Base-by-base conservation (phyloP, 345 rosid genomes). In the Dimocarpus longan region DNA sequence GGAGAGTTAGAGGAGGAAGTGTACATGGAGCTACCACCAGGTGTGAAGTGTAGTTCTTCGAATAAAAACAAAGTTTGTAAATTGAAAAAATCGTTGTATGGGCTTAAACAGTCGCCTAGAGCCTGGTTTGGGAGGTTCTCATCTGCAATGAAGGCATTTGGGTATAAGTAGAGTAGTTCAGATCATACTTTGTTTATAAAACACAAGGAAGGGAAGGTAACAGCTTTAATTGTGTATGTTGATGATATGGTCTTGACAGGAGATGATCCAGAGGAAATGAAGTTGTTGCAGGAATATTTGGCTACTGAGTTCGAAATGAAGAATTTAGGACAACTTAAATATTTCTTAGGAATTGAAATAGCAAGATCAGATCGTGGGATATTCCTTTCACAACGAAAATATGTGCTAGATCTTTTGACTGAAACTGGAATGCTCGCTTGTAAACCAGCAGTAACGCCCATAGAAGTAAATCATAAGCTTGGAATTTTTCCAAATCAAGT, bases 381-480 rank as follows among this genome's bases (percentile, higher is more conserved):
- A 0, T 37, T 11, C 10, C 52, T 74, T 19, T 74, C 68, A 6
- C 68, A 74, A 63, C 8, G 37, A 3, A 71, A 74, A n/a, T 59
- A 74, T 60, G 32, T 60, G 13, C 0, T 59, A 10, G 77, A 74
- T 19, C 77, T 60, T 18, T 21, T 74, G 11, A 59, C 19, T 10
- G 46, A 74, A 62, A 62, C 68, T 22, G 21, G 77, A 37, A 74
- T 59, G 64, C 68, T 74, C 7, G 69, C 18, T 5, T 32, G 52
- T 37, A 74, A 60, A 40, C 68, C 39, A 18, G 21, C n/a, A 10
- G 9, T 2, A 42, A 40, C 21, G 8, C 77, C 56, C 32, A 60
- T 74, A 5, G 69, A 74, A 7, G 3, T 11, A 7, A 50, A 50
- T 7, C 56, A 50, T 3, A 50, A 50, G 16, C 56, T 50, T 50